These are phyloP conservation scores for Blastobotrys americana DNA, from an alignment of 805 yeast species.

Conservation along the genomic window DNA sequence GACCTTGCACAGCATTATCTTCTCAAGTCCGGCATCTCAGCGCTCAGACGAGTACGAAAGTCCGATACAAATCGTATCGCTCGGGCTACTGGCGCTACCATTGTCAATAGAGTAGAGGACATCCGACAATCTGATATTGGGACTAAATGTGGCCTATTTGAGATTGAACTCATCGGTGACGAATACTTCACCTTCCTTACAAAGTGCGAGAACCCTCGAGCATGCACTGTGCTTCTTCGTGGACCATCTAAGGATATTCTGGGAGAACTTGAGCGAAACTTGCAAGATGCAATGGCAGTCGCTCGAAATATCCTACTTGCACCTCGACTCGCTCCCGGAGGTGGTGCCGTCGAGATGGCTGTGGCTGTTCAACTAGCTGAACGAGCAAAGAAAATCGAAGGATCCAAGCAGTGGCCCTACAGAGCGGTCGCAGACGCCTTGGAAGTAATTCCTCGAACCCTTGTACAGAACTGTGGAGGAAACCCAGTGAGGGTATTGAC, in stretches of 20 bases:
- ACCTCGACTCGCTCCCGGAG: slow-evolving; percentile 95
- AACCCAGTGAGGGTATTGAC: slow-evolving; percentile 86
- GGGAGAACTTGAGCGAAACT: slow-evolving; percentile 91
- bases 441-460: slow-evolving; percentile 96
- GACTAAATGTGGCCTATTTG: slow-evolving; percentile 78
- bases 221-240: slow-evolving; percentile 86
- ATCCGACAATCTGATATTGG: slow-evolving; percentile 88
- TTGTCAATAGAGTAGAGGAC: slow-evolving; percentile 93
- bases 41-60: slow-evolving; percentile 88
- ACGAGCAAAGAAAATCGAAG: slow-evolving; percentile 86
- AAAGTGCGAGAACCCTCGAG: slow-evolving; percentile 77
- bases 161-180: slow-evolving; percentile 93
- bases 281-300: slow-evolving; percentile 98
- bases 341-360: slow-evolving; percentile 99
- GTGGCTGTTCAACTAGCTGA: slow-evolving; percentile 82
- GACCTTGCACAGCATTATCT: slow-evolving; percentile 96
- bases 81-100: slow-evolving; percentile 95
- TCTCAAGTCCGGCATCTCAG: slow-evolving; percentile 87
- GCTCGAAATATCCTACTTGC: slow-evolving; percentile 91
- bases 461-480: slow-evolving; percentile 96
- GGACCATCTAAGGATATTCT: slow-evolving; percentile 97
- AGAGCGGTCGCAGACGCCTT: slow-evolving; percentile 98
- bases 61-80: slow-evolving; percentile 95
- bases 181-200: slow-evolving; percentile 87
- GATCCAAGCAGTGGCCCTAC: slow-evolving; percentile 97